Percentiles rank a stretch among this genome's conserved stretches.
Evolutionary conservation across 2,329 filamentous ascomycete genomes (phyloP).

Genomic region (Verticillium nubilum): DNA sequence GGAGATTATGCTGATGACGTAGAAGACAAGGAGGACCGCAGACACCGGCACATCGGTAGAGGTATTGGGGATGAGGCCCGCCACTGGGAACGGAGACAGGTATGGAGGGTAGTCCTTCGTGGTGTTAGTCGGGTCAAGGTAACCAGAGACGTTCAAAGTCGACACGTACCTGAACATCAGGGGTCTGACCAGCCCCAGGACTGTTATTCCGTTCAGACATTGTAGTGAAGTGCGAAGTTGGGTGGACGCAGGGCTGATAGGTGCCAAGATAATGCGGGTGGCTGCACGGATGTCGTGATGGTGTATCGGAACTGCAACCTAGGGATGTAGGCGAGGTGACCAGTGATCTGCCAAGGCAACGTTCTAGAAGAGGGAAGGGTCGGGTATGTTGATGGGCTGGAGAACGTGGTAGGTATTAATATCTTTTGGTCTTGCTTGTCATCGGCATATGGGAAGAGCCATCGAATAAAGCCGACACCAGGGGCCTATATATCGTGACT

Average conservation of each 20-base stretch:
- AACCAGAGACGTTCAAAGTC: background rate
- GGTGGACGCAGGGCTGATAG: background rate
- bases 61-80: constrained; percentile 54
- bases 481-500: background rate
- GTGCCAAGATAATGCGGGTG: background rate
- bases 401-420: background rate
- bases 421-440: background rate
- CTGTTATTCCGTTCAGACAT: background rate
- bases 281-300: background rate
- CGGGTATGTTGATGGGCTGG: background rate
- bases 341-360: background rate
- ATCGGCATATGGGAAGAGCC: background rate
- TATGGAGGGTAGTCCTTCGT: constrained; percentile 24
- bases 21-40: constrained; percentile 56
- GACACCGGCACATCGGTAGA: constrained; percentile 60
- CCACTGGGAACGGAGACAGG: constrained; percentile 34
- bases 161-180: background rate
- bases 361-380: background rate
- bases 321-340: too few species aligned
- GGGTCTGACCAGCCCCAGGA: too few species aligned
- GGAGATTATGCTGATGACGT: constrained; percentile 42
- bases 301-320: background rate
- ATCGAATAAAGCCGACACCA: background rate
- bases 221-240: background rate
- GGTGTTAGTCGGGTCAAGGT: background rate